Evolutionary conservation across 2,329 filamentous ascomycete genomes (phyloP).

Genomic region (Apiospora rasikravindrae): DNA sequence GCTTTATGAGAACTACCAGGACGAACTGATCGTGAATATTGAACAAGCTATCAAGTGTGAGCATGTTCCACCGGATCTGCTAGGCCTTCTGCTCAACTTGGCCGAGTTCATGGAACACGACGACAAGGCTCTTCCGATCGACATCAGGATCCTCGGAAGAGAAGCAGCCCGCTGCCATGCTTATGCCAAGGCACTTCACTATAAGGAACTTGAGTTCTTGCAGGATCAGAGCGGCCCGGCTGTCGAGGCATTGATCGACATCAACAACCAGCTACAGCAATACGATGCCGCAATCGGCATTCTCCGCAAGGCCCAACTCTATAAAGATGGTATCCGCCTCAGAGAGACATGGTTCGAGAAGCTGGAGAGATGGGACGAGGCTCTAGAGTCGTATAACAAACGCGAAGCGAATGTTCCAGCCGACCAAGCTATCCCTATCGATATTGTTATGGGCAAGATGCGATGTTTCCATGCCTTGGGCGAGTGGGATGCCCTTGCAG

Average conservation of each 20-base stretch:
- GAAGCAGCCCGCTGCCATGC: constrained; percentile 97
- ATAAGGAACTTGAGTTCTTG: constrained; percentile 98
- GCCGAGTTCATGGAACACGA: constrained; percentile 99
- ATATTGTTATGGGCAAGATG: constrained; percentile 99
- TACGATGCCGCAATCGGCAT: constrained; percentile 99
- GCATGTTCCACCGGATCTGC: constrained; percentile 92
- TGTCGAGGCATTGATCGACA: constrained; percentile 96
- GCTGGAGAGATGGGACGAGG: constrained; percentile 97
- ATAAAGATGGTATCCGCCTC: constrained; percentile 89
- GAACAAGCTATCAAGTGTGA: constrained; percentile 94
- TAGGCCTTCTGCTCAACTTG: constrained; percentile 92
- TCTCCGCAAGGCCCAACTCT: constrained; percentile 91
- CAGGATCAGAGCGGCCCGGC: constrained; percentile 96
- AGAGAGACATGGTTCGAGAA: constrained; percentile 99
- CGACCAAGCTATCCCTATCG: constrained; percentile 71
- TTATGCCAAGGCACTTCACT: constrained; percentile 96
- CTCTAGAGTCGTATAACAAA: constrained; percentile 87
- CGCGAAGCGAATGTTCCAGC: constrained; percentile 73
- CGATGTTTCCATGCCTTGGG: constrained; percentile 94
- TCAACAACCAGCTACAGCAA: constrained; percentile 99
- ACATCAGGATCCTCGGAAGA: constrained; percentile 91
- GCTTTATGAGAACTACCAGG: constrained; percentile 94
- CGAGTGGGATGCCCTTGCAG: constrained; percentile 94
- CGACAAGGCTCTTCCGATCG: constrained; percentile 96
- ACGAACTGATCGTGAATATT: constrained; percentile 93